These are phyloP conservation scores for Syzygium oleosum DNA, from an alignment of 345 rosid genomes.

Conservation along the genomic window DNA sequence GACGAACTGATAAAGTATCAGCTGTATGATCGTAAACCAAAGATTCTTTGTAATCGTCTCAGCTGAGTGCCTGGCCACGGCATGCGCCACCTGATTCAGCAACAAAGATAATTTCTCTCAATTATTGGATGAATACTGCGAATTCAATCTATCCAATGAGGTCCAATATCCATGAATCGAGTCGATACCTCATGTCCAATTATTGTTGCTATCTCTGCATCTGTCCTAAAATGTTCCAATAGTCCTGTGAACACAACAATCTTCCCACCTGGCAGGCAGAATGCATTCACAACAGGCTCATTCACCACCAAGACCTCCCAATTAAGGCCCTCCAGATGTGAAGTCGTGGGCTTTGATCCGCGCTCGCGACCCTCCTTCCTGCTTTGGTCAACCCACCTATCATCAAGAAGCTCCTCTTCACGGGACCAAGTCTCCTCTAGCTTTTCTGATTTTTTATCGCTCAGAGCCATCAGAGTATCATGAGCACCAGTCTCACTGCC, in stretches of 20 bases:
- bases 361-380: slow-evolving; percentile 49
- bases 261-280: slow-evolving; percentile 88
- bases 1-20: slow-evolving; percentile 63
- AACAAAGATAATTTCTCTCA: neutral
- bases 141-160: neutral
- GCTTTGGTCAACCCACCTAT: slow-evolving; percentile 66
- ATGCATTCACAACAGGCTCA: slow-evolving; percentile 68
- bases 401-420: slow-evolving; percentile 85
- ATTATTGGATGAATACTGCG: neutral
- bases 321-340: slow-evolving; percentile 72
- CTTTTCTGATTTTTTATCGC: slow-evolving; percentile 15
- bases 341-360: slow-evolving; percentile 32
- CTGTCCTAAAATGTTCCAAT: slow-evolving; percentile 58
- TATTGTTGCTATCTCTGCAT: slow-evolving; percentile 88
- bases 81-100: slow-evolving; percentile 70
- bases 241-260: slow-evolving; percentile 86
- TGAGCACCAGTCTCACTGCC: slow-evolving; percentile 19
- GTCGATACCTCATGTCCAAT: slow-evolving; percentile 73
- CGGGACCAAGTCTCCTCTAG: slow-evolving; percentile 37
- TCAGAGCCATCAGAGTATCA: slow-evolving; percentile 37
- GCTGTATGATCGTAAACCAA: slow-evolving; percentile 67
- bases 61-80: slow-evolving; percentile 78
- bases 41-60: slow-evolving; percentile 67
- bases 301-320: slow-evolving; percentile 94
- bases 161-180: neutral